These are phyloP conservation scores for Lachancea fermentati DNA, from an alignment of 805 yeast species.

Conservation along the genomic window DNA sequence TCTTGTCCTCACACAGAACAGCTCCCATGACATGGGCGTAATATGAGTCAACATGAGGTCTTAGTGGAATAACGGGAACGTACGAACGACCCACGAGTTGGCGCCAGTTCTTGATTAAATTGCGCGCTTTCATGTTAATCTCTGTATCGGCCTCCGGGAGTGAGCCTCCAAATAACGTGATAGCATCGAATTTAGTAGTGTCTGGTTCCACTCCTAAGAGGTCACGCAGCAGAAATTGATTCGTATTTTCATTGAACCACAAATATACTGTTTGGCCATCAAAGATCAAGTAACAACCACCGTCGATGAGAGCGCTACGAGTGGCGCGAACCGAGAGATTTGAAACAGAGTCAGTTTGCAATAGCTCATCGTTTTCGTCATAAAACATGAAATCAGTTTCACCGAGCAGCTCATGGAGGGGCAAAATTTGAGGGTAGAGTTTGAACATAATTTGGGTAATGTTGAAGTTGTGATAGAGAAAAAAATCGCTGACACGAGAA, in stretches of 20 bases:
- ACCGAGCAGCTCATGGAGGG: constrained; percentile 54
- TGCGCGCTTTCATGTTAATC: constrained; percentile 62
- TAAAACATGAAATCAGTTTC: constrained; percentile 49
- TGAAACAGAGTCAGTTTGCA: constrained; percentile 46
- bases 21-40: constrained; percentile 39
- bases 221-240: constrained; percentile 63
- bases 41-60: constrained; percentile 31
- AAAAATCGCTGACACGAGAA: constrained; percentile 45
- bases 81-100: constrained; percentile 19
- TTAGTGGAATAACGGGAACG: constrained; percentile 25
- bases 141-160: constrained; percentile 68
- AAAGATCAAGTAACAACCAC: constrained; percentile 76
- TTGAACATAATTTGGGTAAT: constrained; percentile 51
- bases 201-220: constrained; percentile 57
- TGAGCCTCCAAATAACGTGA: constrained; percentile 36
- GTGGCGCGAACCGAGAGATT: constrained; percentile 36
- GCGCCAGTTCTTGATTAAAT: constrained; percentile 48
- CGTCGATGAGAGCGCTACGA: constrained; percentile 41
- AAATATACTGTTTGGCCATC: constrained; percentile 56
- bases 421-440: constrained; percentile 76
- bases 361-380: constrained; percentile 36
- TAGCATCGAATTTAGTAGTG: constrained; percentile 15
- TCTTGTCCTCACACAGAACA: constrained; percentile 68
- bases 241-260: constrained; percentile 66
- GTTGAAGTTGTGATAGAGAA: constrained; percentile 44